Evolutionary conservation across 306 rosid species (phyloP), one percentile per base, ranked within the genome.

Genomic region (Vigna radiata): DNA sequence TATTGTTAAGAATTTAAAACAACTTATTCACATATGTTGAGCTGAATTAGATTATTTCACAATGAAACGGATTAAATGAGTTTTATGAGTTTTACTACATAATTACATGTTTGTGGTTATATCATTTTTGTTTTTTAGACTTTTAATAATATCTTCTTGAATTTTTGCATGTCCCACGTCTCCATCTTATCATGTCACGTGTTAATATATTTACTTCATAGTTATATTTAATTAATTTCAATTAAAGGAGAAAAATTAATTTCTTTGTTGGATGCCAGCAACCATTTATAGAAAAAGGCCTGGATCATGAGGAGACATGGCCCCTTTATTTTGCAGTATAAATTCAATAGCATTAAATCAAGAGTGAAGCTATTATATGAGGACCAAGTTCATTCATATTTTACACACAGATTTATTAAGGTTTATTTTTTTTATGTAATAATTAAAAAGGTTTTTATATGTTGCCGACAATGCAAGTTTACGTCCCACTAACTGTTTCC

Each of bases 391-490:
- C 41, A 68, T 39, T 48, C 56, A 23, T 21, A 13, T 68, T 68
- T 19, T 65, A 67, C 72, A 4, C 70, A 44, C 11, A 31, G 13
- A 59, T 27, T 43, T 29, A 23, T 47, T 23, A 23, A 19, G 56
- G 23, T 21, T 21, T 21, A 21, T 7, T 21, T 68, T 68, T 44
- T 16, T 67, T 67, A 44, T 21, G 21, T 46, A 8, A 44, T 29
- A 29, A 29, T 29, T 29, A 29, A 3, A 3, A 29, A 29, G 33
- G 33, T 29, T 29, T 29, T 29, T 29, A 29, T 29, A 4, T 29
- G 33, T 29, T 63, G 69, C 69, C 48, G 69, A 63, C 49, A 63
- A 37, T 63, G 49, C 29, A 4, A 37, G 29, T 36, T 63, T 21
- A 4, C 36, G 0, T 10, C 8, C 69, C 11, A 33, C 3, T 63